Evolutionary conservation across 2,329 filamentous ascomycete genomes (phyloP).

Genomic region (Diaporthe vaccinii): DNA sequence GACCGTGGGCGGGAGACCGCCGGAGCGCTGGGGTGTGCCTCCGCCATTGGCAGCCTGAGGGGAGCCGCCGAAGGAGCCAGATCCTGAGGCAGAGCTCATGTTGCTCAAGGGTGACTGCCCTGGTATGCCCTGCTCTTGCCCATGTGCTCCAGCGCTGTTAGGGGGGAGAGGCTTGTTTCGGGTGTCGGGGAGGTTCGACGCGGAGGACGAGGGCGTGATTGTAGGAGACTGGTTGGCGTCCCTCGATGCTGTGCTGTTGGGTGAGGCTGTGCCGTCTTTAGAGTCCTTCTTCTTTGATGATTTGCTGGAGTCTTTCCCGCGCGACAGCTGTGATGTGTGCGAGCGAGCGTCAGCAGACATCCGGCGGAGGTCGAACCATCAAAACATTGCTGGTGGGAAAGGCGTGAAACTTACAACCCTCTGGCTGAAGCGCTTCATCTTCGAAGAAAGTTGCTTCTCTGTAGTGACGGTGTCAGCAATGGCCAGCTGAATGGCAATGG

Average conservation of each 20-base stretch:
- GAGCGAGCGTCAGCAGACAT: slow-evolving; percentile 31
- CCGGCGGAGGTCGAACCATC: slow-evolving; percentile 33
- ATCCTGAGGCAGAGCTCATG: slow-evolving; percentile 40
- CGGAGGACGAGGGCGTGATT: slow-evolving; percentile 88
- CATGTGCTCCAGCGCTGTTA: slow-evolving; percentile 60
- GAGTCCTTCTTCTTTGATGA: slow-evolving; percentile 81
- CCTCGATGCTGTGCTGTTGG: slow-evolving; percentile 68
- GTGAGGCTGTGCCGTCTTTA: slow-evolving; percentile 85
- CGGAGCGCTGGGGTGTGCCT: slow-evolving; percentile 74
- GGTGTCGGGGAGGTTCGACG: slow-evolving; percentile 86
- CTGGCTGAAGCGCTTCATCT: slow-evolving; percentile 98
- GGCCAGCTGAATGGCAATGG: slow-evolving; percentile 25
- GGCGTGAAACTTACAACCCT: slow-evolving; percentile 82
- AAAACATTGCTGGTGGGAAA: slow-evolving; percentile 47
- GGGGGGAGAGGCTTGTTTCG: slow-evolving; percentile 84
- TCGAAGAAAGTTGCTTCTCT: slow-evolving; percentile 56
- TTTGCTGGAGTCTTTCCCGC: slow-evolving; percentile 89
- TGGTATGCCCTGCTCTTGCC: slow-evolving; percentile 54
- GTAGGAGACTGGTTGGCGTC: slow-evolving; percentile 73
- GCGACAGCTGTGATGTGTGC: slow-evolving; percentile 78
- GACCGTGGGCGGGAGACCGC: slow-evolving; percentile 83
- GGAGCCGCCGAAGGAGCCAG: slow-evolving; percentile 46
- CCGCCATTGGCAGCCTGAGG: slow-evolving; percentile 63
- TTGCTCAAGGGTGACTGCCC: slow-evolving; percentile 48
- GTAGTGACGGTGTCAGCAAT: slow-evolving; percentile 38